Percentiles rank a stretch among this genome's conserved stretches.
These are phyloP conservation scores for Gilbertella persicaria DNA, from an alignment of 371 early-diverging fungal species.

Conservation along the genomic window DNA sequence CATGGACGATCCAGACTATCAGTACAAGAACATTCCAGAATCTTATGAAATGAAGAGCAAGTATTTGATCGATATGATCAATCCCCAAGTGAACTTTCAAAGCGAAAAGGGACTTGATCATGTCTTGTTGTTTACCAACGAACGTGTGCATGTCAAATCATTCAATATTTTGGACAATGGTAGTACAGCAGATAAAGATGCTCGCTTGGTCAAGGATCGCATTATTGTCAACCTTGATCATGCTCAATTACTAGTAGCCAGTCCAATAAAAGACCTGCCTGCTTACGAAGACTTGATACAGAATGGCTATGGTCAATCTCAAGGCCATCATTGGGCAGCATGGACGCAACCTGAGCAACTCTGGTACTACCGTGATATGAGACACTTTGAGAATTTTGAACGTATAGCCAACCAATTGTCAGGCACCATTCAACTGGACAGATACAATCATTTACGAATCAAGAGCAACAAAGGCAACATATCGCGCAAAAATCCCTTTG, in stretches of 20 bases:
- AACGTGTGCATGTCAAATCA: conserved; percentile 53
- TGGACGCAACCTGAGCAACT: conserved; percentile 89
- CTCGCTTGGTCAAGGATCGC: conserved; percentile 63
- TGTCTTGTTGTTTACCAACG: conserved; percentile 55
- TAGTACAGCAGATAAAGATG: conserved; percentile 25
- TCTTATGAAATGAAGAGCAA: conserved; percentile 48
- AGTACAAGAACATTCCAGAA: conserved; percentile 41
- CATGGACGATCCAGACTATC: conserved; percentile 34
- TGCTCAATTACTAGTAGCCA: conserved; percentile 72
- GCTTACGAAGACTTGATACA: conserved; percentile 33
- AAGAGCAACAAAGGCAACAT: conserved; percentile 18
- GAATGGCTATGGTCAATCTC: conserved; percentile 47
- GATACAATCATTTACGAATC: conserved; percentile 69
- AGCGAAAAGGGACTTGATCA: conserved; percentile 27
- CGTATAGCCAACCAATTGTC: conserved; percentile 68
- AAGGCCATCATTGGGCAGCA: conserved; percentile 68
- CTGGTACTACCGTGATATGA: conserved; percentile 30
- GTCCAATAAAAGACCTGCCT: conserved; percentile 10
- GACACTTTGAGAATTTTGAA: conserved; percentile 49
- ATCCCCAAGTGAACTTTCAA: conserved; percentile 66
- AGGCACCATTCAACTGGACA: conserved; percentile 68
- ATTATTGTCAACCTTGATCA: conserved; percentile 65
- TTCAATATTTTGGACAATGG: conserved; percentile 51
- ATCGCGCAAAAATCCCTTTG: conserved; percentile 25
- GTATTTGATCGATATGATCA: conserved; percentile 55